Conservation (phyloP, 306 rosid species). For the Mucuna pruriens region DNA sequence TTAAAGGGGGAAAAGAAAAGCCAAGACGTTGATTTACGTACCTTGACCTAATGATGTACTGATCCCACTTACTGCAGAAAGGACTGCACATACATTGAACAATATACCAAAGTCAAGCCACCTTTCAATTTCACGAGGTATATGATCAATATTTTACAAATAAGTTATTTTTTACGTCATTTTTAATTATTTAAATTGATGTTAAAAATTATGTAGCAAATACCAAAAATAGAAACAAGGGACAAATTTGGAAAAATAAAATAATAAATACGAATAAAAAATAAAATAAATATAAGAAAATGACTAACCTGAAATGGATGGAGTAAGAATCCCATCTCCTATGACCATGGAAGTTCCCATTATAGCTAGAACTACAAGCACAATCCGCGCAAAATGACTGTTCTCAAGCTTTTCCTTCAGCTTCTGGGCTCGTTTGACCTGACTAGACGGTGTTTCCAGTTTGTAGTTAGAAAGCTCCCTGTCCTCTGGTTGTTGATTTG, state of each 20-base stretch:
- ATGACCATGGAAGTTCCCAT: constrained; percentile 82
- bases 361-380: constrained; percentile 58
- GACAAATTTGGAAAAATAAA: not conserved
- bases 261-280: not conserved
- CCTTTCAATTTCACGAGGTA: not conserved
- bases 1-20: not conserved
- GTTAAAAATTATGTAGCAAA: not conserved
- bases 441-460: constrained; percentile 49
- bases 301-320: constrained; percentile 71
- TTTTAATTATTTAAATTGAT: not conserved
- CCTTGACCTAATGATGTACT: constrained; percentile 63
- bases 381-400: constrained; percentile 39
- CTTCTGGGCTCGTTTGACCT: constrained; percentile 49
- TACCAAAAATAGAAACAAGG: not conserved
- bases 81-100: constrained; percentile 48
- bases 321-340: constrained; percentile 88
- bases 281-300: not conserved
- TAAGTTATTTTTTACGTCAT: no score
- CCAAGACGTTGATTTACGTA: not conserved
- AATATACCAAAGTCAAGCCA: not conserved
- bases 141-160: not conserved
- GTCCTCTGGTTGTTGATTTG: constrained; percentile 77
- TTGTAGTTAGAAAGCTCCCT: constrained; percentile 66
- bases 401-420: constrained; percentile 55
- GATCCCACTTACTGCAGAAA: constrained; percentile 85